Percentiles rank a stretch among this genome's conserved stretches.
phyloP scores from a whole-genome alignment of 169 alveolate genomes.

The Plasmodium fragile region DNA sequence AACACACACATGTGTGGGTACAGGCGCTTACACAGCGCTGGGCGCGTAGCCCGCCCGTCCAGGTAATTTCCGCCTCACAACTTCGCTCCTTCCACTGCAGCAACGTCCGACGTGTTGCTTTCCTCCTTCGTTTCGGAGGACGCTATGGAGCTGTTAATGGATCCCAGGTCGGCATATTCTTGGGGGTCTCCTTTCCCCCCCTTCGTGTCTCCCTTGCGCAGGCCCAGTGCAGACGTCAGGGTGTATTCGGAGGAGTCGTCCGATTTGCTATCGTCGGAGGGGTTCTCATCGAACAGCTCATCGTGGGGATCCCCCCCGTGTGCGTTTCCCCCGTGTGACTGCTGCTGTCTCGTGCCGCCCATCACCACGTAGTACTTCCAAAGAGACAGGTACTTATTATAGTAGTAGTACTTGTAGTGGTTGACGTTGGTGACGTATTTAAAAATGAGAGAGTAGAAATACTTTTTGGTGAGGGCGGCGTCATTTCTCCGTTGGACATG shows the following conservation, averaged over 20 bases:
- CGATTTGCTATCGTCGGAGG: background rate
- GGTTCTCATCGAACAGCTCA: background rate
- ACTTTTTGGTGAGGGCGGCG: conserved; percentile 8
- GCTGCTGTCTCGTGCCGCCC: background rate
- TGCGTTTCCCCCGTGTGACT: background rate
- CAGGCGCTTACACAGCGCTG: background rate
- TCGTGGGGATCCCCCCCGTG: background rate
- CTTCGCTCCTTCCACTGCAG: background rate
- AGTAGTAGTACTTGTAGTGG: conserved; percentile 54
- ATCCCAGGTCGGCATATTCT: background rate
- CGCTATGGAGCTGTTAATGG: conserved; percentile 2
- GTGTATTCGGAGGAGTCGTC: background rate
- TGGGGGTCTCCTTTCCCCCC: background rate
- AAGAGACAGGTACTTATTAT: conserved; percentile 38
- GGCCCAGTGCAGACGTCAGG: background rate
- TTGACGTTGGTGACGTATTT: conserved; percentile 36
- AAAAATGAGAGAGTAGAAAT: conserved; percentile 29
- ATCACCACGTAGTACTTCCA: conserved; percentile 61
- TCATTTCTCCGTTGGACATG: background rate
- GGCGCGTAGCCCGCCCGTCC: background rate
- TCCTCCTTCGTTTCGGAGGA: conserved; percentile 50
- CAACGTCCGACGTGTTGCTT: conserved; percentile 21
- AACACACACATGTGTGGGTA: background rate
- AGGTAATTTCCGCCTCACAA: background rate
- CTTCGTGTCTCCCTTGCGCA: background rate